These are phyloP conservation scores for Aspergillus coremiiformis DNA, from an alignment of 495 filamentous ascomycete species.

Conservation along the genomic window DNA sequence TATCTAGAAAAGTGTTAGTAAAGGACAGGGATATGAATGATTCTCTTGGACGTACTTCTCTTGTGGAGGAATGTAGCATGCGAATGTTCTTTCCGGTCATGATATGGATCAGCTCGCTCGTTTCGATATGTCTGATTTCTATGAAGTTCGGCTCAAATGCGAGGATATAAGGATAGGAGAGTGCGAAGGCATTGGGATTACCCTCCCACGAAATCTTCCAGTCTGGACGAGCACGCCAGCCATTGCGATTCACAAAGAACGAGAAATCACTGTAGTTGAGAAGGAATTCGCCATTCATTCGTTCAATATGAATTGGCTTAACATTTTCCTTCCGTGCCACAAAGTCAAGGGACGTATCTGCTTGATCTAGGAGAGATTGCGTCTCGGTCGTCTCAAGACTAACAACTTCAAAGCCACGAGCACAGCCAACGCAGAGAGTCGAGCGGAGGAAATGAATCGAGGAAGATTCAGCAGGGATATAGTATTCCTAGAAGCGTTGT, in stretches of 20 bases:
- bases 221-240: slow-evolving; percentile 90
- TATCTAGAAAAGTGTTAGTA: slow-evolving; percentile 48
- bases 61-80: slow-evolving; percentile 92
- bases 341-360: slow-evolving; percentile 96
- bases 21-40: not conserved
- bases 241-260: slow-evolving; percentile 98
- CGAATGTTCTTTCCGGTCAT: slow-evolving; percentile 91
- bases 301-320: slow-evolving; percentile 95
- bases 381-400: slow-evolving; percentile 94
- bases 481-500: slow-evolving; percentile 62
- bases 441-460: slow-evolving; percentile 96
- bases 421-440: slow-evolving; percentile 93
- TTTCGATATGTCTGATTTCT: slow-evolving; percentile 91
- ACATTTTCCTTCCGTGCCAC: slow-evolving; percentile 87
- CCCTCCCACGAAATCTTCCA: slow-evolving; percentile 99
- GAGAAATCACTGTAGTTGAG: slow-evolving; percentile 97
- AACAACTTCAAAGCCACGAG: slow-evolving; percentile 94
- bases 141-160: slow-evolving; percentile 99
- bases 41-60: slow-evolving; percentile 64
- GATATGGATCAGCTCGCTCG: slow-evolving; percentile 81
- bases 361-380: slow-evolving; percentile 93
- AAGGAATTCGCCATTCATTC: slow-evolving; percentile 92
- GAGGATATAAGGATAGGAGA: slow-evolving; percentile 91
- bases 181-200: slow-evolving; percentile 78
- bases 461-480: slow-evolving; percentile 92